These are phyloP conservation scores for Dendrobium chrysotoxum DNA, from an alignment of 106 monocot species.

Conservation along the genomic window DNA sequence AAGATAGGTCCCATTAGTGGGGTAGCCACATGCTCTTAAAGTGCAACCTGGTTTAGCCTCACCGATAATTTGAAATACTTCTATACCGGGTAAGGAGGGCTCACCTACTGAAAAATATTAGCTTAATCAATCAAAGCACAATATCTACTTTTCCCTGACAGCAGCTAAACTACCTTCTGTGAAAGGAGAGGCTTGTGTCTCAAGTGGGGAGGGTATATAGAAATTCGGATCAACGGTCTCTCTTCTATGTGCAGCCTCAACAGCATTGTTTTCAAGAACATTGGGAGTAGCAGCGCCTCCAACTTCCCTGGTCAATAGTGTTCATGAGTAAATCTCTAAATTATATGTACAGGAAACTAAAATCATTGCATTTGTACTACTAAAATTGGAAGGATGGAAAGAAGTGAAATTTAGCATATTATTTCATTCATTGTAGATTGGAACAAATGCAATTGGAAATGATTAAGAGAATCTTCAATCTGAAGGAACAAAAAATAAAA, in stretches of 20 bases:
- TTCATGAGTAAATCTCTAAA: conserved; percentile 3
- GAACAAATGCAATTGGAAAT: not conserved
- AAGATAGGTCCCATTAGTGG: conserved; percentile 72
- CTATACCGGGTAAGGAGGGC: conserved; percentile 60
- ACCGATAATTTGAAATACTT: conserved; percentile 80
- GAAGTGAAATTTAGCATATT: not conserved
- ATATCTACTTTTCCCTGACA: not conserved
- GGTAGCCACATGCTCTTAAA: conserved; percentile 73
- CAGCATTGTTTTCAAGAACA: conserved; percentile 23
- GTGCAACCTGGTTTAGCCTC: conserved; percentile 71
- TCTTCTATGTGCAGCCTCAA: conserved; percentile 16
- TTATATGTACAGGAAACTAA: not conserved
- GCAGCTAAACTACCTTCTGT: conserved; percentile 39
- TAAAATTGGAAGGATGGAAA: not conserved
- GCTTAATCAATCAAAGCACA: conserved; percentile 12
- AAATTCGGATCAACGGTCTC: conserved; percentile 22
- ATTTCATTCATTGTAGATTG: not conserved
- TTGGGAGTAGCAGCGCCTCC: conserved; percentile 15
- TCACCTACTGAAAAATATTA: conserved; percentile 34
- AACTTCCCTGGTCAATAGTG: conserved; percentile 31
- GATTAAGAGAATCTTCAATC: not conserved
- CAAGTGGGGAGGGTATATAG: conserved; percentile 15
- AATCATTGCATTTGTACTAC: not conserved
- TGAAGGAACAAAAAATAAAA: not conserved
- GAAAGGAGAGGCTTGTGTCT: conserved; percentile 29